A percentile compares a stretch with the other conserved stretches of the same genome.
Evolutionary conservation across 2,329 filamentous ascomycete genomes (phyloP).

Genomic region (Chalaropsis thielavioides): DNA sequence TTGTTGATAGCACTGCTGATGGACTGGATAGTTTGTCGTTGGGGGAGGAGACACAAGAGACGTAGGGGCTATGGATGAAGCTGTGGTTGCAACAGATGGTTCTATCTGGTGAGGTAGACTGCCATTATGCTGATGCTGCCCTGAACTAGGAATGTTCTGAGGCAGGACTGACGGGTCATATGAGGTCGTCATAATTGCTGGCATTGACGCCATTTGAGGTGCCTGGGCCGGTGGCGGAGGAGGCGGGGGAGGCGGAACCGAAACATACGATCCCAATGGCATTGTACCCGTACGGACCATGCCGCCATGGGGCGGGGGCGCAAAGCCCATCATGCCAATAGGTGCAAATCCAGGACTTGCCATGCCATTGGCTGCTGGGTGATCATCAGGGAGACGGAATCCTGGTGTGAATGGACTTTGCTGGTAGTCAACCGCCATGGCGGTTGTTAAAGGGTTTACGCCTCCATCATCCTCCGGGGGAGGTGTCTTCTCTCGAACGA

Average conservation of each 20-base stretch:
- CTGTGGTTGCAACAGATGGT: slow-evolving; percentile 18
- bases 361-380: slow-evolving; percentile 30
- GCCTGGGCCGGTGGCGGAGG: slow-evolving; percentile 24
- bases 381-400: slow-evolving; percentile 33
- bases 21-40: slow-evolving; percentile 40
- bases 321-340: slow-evolving; percentile 28
- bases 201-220: slow-evolving; percentile 13
- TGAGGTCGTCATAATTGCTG: slow-evolving; percentile 21
- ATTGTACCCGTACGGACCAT: slow-evolving; percentile 37
- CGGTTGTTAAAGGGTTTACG: slow-evolving; percentile 42
- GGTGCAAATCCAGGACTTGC: slow-evolving; percentile 30
- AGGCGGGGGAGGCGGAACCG: slow-evolving; percentile 27
- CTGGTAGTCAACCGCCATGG: slow-evolving; percentile 42
- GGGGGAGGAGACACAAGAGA: slow-evolving; percentile 20
- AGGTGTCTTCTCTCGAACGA: slow-evolving; percentile 65
- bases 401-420: slow-evolving; percentile 39
- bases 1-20: slow-evolving; percentile 51
- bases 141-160: slow-evolving; percentile 9
- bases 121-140: slow-evolving; percentile 9
- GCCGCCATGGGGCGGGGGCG: slow-evolving; percentile 28
- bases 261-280: slow-evolving; percentile 22
- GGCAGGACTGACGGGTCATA: slow-evolving; percentile 4
- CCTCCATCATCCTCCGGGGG: slow-evolving; percentile 40
- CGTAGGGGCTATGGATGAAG: slow-evolving; percentile 18
- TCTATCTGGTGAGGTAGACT: slow-evolving; percentile 1